phyloP scores from a whole-genome alignment of 1,139 yeast genomes.

The Spathaspora sp. region DNA sequence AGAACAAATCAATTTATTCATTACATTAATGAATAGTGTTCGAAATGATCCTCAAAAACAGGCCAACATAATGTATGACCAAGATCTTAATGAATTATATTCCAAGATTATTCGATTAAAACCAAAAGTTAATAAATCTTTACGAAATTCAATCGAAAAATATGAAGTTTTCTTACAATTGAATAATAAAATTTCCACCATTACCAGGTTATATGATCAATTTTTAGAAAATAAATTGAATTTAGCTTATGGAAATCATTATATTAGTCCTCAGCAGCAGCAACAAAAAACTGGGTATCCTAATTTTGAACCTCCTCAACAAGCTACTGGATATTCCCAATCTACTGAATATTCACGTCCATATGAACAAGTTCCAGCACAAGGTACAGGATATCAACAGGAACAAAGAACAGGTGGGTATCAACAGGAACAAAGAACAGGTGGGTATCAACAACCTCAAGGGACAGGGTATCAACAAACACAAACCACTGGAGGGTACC shows the following conservation, averaged over 20 bases:
- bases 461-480: slow-evolving; percentile 4
- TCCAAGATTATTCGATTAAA: slow-evolving; percentile 63
- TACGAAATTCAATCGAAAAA: slow-evolving; percentile 62
- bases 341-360: neutral
- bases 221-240: slow-evolving; percentile 68
- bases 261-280: slow-evolving; percentile 11
- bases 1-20: slow-evolving; percentile 66
- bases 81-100: slow-evolving; percentile 62
- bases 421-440: neutral
- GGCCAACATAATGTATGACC: slow-evolving; percentile 60
- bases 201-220: slow-evolving; percentile 75
- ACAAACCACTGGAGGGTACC: neutral
- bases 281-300: slow-evolving; percentile 3
- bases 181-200: slow-evolving; percentile 80
- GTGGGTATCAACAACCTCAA: neutral
- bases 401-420: neutral
- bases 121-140: slow-evolving; percentile 71
- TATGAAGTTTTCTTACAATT: slow-evolving; percentile 73
- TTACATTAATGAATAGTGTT: slow-evolving; percentile 60
- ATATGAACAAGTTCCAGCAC: slow-evolving; percentile 5
- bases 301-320: slow-evolving; percentile 4
- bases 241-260: slow-evolving; percentile 44
- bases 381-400: slow-evolving; percentile 9
- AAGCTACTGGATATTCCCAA: slow-evolving; percentile 9
- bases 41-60: slow-evolving; percentile 47